Evolutionary conservation across 2,329 filamentous ascomycete genomes (phyloP), one percentile per base, ranked within the genome.

Genomic region (Bretziella fagacearum): DNA sequence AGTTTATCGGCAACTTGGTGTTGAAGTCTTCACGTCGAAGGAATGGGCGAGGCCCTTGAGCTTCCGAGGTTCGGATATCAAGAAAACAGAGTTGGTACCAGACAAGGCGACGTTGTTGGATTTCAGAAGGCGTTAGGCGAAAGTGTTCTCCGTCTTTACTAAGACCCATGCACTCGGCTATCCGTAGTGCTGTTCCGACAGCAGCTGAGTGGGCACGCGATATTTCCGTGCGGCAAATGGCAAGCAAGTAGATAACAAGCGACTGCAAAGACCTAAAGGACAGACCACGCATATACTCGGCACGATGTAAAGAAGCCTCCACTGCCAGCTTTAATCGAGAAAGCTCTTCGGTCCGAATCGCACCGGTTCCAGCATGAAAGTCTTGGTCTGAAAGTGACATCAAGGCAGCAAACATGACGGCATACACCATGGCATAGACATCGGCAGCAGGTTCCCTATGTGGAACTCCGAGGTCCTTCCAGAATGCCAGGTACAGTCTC

Each of bases 41-140:
- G 45, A 74, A 71, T 1, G 79, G 79, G 20, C 77, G 69, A 6
- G 81, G 81, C 0, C 81, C 82, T 52, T 83, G 81, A 1, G 77
- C 74, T 60, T 86, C 81, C 55, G 76, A 82, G 1, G 81, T 84
- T 32, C 80, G 69, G 48, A 84, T 71, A 57, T 86, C 82, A 6
- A 87, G 66, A 57, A 83, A 83, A 59, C 79, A 84, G 17, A 87
- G 67, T 55, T 86, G 81, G 57, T 84, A 78, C 82, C 81, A 86
- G 27, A 85, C 67, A 32, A 85, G 63, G 3, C 81, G 73, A 10
- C 81, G 73, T 2, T 84, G 67, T 46, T 86, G 80, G 0, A 75
- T 77, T 54, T 86, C 81, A 2, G 84, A 62, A 0, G 81, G 70
- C 2, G 69, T 73, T 48, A 81, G 68, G 1, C 72, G 74, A 55